Evolutionary conservation across 345 rosid species (phyloP), one percentile per base, ranked within the genome.

Genomic region (Hibiscus tridactylites): DNA sequence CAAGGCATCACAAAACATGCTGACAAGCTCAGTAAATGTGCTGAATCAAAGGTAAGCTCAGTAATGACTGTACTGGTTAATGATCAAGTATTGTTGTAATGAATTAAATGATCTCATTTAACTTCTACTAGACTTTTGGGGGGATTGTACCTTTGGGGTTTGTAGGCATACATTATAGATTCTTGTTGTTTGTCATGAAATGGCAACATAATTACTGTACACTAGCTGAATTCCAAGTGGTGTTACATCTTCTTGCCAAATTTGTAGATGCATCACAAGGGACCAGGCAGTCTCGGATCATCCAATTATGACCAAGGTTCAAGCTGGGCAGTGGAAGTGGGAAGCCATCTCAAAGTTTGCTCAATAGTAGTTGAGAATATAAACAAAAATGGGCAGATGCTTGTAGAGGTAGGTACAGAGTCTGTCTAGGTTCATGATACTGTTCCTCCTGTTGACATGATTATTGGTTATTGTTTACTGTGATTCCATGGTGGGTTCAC

Each of bases 281-380:
- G 87, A 75, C 72, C 60, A 10, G 85, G 82, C 42, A 46, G 65
- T 57, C 72, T 37, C 9, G 83, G 82, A 42, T 72, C 83, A 65
- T 61, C 83, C 53, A 79, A 53, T 69, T 75, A 69, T 46, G 90
- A 86, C 52, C 85, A 84, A 37, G 92, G 90, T 74, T 83, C 91
- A 53, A 90, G 86, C 73, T 89, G 93, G 81, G 97, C 93, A 3
- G 93, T 92, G 71, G 97, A 95, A 80, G 88, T 95, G 66, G 97
- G 97, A 73, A 89, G 96, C 74, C 93, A 88, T 82, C 85, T 90
- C 74, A 90, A 90, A 79, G 93, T 92, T 77, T 87, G 90, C 78
- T 89, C 97, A 33, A 92, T 95, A 62, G 61, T 92, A 19, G 97
- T 95, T 46, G 96, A 95, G 87, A 89, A 91, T 82, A 85, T 91